Percentiles rank a stretch among this genome's conserved stretches.
These are phyloP conservation scores for Cladophialophora chaetospira DNA, from an alignment of 2,329 filamentous ascomycete species.

Conservation along the genomic window DNA sequence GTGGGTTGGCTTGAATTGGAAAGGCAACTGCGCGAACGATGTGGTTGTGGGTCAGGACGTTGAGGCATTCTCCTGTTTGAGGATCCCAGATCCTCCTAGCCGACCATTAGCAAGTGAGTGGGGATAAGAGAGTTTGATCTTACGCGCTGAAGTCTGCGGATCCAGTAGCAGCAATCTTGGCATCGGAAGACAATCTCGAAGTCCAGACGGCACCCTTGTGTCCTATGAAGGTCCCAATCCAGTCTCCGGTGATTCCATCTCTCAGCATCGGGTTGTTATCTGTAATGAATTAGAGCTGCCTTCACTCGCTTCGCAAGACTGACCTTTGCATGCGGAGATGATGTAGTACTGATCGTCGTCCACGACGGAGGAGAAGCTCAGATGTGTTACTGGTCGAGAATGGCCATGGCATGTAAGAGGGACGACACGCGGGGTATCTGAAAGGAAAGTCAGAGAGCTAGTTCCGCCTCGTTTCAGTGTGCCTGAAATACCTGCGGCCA, in stretches of 20 bases:
- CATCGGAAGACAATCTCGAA: slow-evolving; percentile 84
- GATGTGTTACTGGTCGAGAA: slow-evolving; percentile 86
- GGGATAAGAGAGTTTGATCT: slow-evolving; percentile 39
- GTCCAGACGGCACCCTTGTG: slow-evolving; percentile 99
- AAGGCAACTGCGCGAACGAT: slow-evolving; percentile 95
- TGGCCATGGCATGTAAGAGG: slow-evolving; percentile 94
- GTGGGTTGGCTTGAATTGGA: slow-evolving; percentile 75
- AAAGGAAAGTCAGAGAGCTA: background rate
- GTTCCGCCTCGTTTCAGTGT: background rate
- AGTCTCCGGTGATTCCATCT: slow-evolving; percentile 92
- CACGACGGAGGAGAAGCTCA: slow-evolving; percentile 82
- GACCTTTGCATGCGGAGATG: slow-evolving; percentile 90
- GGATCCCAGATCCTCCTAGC: slow-evolving; percentile 93
- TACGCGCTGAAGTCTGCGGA: slow-evolving; percentile 95
- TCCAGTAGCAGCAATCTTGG: slow-evolving; percentile 83
- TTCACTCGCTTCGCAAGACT: background rate
- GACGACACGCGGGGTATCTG: slow-evolving; percentile 63
- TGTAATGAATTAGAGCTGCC: slow-evolving; percentile 41
- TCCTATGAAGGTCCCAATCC: slow-evolving; percentile 97
- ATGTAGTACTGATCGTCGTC: slow-evolving; percentile 86
- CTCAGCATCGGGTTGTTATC: slow-evolving; percentile 99
- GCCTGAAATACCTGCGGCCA: slow-evolving; percentile 6
- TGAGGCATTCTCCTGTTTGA: slow-evolving; percentile 84
- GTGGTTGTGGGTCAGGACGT: slow-evolving; percentile 86
- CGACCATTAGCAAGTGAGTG: slow-evolving; percentile 9